Conservation (phyloP, 2,329 filamentous ascomycete genomes). For the Elsinoe ampelina region DNA sequence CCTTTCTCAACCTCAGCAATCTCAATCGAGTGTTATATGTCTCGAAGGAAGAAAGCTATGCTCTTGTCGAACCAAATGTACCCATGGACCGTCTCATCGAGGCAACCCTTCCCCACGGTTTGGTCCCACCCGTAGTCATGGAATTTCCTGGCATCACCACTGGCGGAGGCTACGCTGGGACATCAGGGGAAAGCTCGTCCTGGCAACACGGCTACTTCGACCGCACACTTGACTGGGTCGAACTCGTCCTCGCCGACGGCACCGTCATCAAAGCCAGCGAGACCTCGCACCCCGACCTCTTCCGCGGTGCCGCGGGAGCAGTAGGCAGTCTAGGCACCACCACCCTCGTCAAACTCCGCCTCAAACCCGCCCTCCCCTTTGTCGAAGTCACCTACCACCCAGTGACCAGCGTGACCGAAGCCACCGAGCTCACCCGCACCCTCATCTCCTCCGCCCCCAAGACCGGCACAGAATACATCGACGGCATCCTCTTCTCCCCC, state of each 20-base stretch:
- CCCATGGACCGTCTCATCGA: slow-evolving; percentile 56
- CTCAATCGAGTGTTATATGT: slow-evolving; percentile 56
- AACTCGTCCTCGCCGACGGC: slow-evolving; percentile 57
- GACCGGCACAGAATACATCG: slow-evolving; percentile 37
- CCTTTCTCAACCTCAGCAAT: slow-evolving; percentile 54
- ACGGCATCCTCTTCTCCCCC: slow-evolving; percentile 41
- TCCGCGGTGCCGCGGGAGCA: slow-evolving; percentile 55
- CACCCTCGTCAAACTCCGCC: slow-evolving; percentile 45
- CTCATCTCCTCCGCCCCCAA: slow-evolving; percentile 21
- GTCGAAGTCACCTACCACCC: slow-evolving; percentile 43
- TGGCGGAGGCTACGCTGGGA: slow-evolving; percentile 59
- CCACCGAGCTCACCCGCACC: slow-evolving; percentile 17
- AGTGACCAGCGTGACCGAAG: slow-evolving; percentile 33
- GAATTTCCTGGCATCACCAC: slow-evolving; percentile 65
- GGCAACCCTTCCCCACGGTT: slow-evolving; percentile 45
- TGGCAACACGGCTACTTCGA: slow-evolving; percentile 62
- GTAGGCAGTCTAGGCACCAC: slow-evolving; percentile 60
- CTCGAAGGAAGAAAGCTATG: slow-evolving; percentile 45
- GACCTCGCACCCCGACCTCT: slow-evolving; percentile 49
- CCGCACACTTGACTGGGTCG: slow-evolving; percentile 50
- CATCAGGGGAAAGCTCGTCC: slow-evolving; percentile 58
- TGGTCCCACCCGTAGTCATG: slow-evolving; percentile 59
- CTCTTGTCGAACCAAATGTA: slow-evolving; percentile 61
- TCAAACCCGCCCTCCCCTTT: slow-evolving; percentile 38
- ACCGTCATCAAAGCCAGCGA: slow-evolving; percentile 43